Base-by-base conservation (phyloP, 2,329 filamentous ascomycete genomes). In the Paradendryphiella salina region DNA sequence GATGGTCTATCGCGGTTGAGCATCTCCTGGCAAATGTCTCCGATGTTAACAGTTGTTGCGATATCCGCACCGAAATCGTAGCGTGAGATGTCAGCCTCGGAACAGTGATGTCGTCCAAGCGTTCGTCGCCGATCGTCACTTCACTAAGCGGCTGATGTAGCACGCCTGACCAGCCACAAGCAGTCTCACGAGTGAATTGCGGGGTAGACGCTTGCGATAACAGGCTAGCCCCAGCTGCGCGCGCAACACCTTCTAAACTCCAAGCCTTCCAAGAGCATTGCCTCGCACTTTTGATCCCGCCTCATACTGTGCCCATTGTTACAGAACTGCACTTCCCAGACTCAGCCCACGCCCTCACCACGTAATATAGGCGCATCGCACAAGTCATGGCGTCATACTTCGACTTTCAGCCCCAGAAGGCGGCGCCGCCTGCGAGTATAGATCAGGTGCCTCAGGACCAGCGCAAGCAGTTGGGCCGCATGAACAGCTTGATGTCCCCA, bases 331-430 rank as follows among this genome's bases (percentile, higher is more conserved):
- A 36, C 26, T 33, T 13, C 21, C 43, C 37, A 33, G n/a, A 36
- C 28, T 23, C 21, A 33, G 43, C 38, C 46, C 23, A 36, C 29
- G 23, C 44, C 41, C 36, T 14, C 32, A 34, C 36, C 21, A 39
- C 28, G 15, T 35, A 41, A 43, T 33, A 45, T 32, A 52, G 38
- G 14, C 35, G 21, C 21, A 21, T 15, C 21, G 23, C 1, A 43
- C 26, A 52, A 49, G 45, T 57, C 56, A 65, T 70, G 67, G 60
- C 67, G 64, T 72, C 69, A 67, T 72, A 72, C 51, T 72, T 71
- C 35, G 69, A 72, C 20, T 53, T 61, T 31, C 62, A 60, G 38
- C 52, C 57, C 15, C 59, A 64, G 52, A 47, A 60, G 44, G 56
- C 52, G 37, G 42, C 52, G 39, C 44, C 52, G 14, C 50, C 60